Conservation (phyloP, 2,329 filamentous ascomycete genomes). For the Penicillium sp. region DNA sequence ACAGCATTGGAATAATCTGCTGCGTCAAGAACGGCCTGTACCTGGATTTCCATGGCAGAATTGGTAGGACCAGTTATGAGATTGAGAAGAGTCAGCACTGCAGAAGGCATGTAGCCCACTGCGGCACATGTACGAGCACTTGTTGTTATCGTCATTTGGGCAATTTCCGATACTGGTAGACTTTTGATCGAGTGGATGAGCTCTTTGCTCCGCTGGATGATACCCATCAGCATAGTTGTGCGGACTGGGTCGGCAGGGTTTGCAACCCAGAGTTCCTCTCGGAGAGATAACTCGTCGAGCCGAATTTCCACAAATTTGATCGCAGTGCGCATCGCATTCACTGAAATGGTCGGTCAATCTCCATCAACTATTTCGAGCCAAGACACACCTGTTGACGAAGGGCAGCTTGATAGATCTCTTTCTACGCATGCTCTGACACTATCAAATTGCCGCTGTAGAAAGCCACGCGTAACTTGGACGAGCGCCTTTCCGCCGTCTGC, state of each 20-base stretch:
- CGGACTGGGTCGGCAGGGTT: conserved; percentile 14
- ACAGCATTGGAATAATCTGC: conserved; percentile 15
- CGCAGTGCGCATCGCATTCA: conserved; percentile 14
- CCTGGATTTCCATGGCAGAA: conserved; percentile 4
- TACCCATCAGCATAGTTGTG: conserved; percentile 17
- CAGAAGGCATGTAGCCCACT: conserved; percentile 13
- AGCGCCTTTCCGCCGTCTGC: conserved; percentile 11
- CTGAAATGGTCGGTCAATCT: conserved; percentile 8
- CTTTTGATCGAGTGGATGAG: conserved; percentile 12
- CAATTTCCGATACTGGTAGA: conserved; percentile 9
- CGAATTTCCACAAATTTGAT: conserved; percentile 17
- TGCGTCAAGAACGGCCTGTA: conserved; percentile 12
- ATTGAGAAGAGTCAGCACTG: conserved; percentile 12
- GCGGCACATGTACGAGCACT: conserved; percentile 14
- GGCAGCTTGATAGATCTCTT: conserved; percentile 6
- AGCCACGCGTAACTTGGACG: conserved; percentile 12
- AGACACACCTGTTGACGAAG: conserved; percentile 11
- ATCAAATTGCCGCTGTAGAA: conserved; percentile 15
- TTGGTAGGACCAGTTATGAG: conserved; percentile 5
- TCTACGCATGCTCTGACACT: conserved; percentile 7
- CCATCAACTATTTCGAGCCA: background rate
- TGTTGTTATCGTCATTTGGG: conserved; percentile 12
- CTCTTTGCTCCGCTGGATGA: conserved; percentile 17
- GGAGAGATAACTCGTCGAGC: conserved; percentile 18
- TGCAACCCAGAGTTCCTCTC: conserved; percentile 17